A percentile compares a stretch with the other conserved stretches of the same genome.
Conservation (phyloP, 805 yeast species). For the Debaryomyces prosopidis region DNA sequence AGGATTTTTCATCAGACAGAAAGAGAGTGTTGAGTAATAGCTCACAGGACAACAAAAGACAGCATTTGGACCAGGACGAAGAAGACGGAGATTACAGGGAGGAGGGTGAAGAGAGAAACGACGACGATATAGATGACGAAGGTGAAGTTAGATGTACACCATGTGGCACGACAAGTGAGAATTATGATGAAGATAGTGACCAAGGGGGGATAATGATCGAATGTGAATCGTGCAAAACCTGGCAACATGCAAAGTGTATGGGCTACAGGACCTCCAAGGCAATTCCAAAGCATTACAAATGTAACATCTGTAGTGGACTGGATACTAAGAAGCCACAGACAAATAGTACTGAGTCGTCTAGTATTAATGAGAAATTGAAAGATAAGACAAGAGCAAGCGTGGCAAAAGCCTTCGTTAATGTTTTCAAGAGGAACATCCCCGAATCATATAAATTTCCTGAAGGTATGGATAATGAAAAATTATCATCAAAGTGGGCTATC, state of each 20-base stretch:
- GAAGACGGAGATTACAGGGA: slow-evolving; percentile 10
- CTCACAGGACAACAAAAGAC: not conserved
- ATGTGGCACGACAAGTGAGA: slow-evolving; percentile 60
- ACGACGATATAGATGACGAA: slow-evolving; percentile 25
- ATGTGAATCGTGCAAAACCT: slow-evolving; percentile 65
- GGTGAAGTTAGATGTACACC: slow-evolving; percentile 58
- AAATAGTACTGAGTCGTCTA: slow-evolving; percentile 8
- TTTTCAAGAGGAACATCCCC: slow-evolving; percentile 44
- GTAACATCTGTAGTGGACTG: slow-evolving; percentile 47
- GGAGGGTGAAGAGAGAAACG: slow-evolving; percentile 10
- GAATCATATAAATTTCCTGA: slow-evolving; percentile 21
- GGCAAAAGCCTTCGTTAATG: slow-evolving; percentile 48
- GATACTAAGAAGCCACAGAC: slow-evolving; percentile 2
- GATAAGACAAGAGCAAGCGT: slow-evolving; percentile 50
- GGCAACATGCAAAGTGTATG: slow-evolving; percentile 74
- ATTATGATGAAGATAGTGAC: slow-evolving; percentile 59
- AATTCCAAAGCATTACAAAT: slow-evolving; percentile 50
- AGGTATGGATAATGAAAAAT: slow-evolving; percentile 23
- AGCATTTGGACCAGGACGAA: slow-evolving; percentile 2
- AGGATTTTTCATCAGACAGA: not conserved
- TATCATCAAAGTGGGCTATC: slow-evolving; percentile 48
- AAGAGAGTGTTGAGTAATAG: not conserved
- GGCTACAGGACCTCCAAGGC: slow-evolving; percentile 40
- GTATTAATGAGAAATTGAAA: slow-evolving; percentile 11
- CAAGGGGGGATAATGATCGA: slow-evolving; percentile 58